Evolutionary conservation across 805 yeast genomes (phyloP).

Genomic region (Pichia thaimueangensis): DNA sequence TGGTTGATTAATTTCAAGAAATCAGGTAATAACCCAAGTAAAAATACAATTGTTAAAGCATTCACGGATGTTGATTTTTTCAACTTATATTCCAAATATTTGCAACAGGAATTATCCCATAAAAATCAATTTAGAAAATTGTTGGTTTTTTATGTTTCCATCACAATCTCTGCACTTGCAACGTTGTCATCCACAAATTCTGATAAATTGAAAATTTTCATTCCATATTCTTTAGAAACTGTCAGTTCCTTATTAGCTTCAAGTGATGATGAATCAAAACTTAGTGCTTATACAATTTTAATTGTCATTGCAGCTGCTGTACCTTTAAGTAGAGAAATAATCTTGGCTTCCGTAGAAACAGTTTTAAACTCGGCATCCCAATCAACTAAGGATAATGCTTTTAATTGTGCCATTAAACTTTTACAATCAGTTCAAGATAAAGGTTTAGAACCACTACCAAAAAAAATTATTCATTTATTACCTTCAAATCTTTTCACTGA

Average conservation of each 20-base stretch:
- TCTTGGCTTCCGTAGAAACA: constrained; percentile 56
- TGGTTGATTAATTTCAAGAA: constrained; percentile 68
- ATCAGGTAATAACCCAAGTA: constrained; percentile 51
- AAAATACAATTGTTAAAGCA: constrained; percentile 61
- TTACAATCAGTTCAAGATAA: constrained; percentile 40
- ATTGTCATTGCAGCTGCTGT: constrained; percentile 72
- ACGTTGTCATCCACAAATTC: constrained; percentile 42
- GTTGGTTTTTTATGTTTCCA: constrained; percentile 72
- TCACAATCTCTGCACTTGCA: constrained; percentile 61
- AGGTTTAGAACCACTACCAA: constrained; percentile 24
- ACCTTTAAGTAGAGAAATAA: constrained; percentile 51
- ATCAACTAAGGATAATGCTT: constrained; percentile 26
- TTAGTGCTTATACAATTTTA: constrained; percentile 77
- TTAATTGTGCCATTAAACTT: constrained; percentile 41
- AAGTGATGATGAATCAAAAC: constrained; percentile 53
- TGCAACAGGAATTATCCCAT: constrained; percentile 43
- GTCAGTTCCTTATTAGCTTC: constrained; percentile 50
- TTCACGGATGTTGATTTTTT: constrained; percentile 65
- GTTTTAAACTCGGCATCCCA: constrained; percentile 30
- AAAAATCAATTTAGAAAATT: constrained; percentile 59
- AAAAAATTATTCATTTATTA: constrained; percentile 16
- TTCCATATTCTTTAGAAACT: constrained; percentile 54
- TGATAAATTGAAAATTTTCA: constrained; percentile 39
- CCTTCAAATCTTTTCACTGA: constrained; percentile 17
- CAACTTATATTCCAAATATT: constrained; percentile 56